Conservation (phyloP, 2,329 filamentous ascomycete species). For the Cladosporium cucumerinum region DNA sequence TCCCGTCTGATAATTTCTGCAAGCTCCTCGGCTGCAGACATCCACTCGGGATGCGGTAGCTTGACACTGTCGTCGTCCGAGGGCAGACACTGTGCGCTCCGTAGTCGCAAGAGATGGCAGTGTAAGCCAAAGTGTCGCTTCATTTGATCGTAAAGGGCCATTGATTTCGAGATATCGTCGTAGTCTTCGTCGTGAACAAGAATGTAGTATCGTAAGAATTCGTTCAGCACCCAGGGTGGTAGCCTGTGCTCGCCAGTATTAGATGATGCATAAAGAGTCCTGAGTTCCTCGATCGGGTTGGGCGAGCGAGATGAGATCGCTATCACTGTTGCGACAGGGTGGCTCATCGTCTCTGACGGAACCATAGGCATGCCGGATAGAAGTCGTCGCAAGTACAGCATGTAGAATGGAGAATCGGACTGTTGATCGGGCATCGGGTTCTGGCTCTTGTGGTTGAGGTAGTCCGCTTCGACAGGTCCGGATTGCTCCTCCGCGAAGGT, state of each 20-base stretch:
- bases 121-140: conserved; percentile 96
- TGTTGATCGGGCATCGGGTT: conserved; percentile 17
- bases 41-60: conserved; percentile 81
- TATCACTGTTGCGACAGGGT: conserved; percentile 91
- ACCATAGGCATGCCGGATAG: conserved; percentile 74
- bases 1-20: conserved; percentile 54
- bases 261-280: conserved; percentile 80
- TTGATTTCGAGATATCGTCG: conserved; percentile 87
- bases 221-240: conserved; percentile 82
- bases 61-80: conserved; percentile 88
- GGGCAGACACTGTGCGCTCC: conserved; percentile 79
- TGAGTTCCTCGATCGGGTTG: conserved; percentile 79
- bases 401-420: conserved; percentile 62
- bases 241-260: conserved; percentile 69
- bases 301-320: conserved; percentile 87
- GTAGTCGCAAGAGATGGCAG: conserved; percentile 83
- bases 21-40: conserved; percentile 81
- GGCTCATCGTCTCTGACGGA: conserved; percentile 88
- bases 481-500: conserved; percentile 64
- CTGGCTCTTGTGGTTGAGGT: conserved; percentile 39
- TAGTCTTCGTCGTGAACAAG: conserved; percentile 94
- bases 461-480: conserved; percentile 37
- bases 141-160: conserved; percentile 94
- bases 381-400: conserved; percentile 76
- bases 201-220: conserved; percentile 94